Evolutionary conservation across 176 grass and related monocot genomes (phyloP).

Genomic region (Oryza glumipatula): DNA sequence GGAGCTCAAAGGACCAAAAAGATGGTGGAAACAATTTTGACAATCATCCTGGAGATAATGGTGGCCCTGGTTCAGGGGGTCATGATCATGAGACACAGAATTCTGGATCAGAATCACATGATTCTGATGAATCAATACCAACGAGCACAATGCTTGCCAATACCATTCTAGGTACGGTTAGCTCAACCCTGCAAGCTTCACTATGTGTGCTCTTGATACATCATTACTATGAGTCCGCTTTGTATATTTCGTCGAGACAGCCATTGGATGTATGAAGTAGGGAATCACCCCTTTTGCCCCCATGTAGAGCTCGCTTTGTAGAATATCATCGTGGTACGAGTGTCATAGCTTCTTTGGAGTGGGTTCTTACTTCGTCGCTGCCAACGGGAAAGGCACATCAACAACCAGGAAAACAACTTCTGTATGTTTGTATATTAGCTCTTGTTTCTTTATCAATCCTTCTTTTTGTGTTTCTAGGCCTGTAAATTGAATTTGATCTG

Average conservation of each 20-base stretch:
- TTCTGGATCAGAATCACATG: slow-evolving; percentile 52
- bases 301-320: slow-evolving; percentile 30
- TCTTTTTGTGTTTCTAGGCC: background rate
- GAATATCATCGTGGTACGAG: background rate
- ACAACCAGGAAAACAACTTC: background rate
- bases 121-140: slow-evolving; percentile 56
- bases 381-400: slow-evolving; percentile 21
- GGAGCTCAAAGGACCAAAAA: slow-evolving; percentile 52
- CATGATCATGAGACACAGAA: slow-evolving; percentile 32
- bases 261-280: slow-evolving; percentile 21
- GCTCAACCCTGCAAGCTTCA: slow-evolving; percentile 31
- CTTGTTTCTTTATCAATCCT: background rate
- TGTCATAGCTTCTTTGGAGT: background rate
- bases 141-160: slow-evolving; percentile 47
- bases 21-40: slow-evolving; percentile 47
- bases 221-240: slow-evolving; percentile 17
- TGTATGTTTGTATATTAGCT: slow-evolving; percentile 50
- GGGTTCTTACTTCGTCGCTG: background rate
- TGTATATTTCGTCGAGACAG: slow-evolving; percentile 10
- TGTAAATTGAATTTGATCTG: slow-evolving; percentile 39
- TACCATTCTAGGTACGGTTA: slow-evolving; percentile 43
- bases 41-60: slow-evolving; percentile 28
- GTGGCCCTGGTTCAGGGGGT: slow-evolving; percentile 31
- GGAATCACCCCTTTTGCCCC: slow-evolving; percentile 15
- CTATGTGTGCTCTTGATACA: slow-evolving; percentile 37